Evolutionary conservation across 495 filamentous ascomycete genomes (phyloP), one percentile per base, ranked within the genome.

Genomic region (Chlorociboria aeruginascens): DNA sequence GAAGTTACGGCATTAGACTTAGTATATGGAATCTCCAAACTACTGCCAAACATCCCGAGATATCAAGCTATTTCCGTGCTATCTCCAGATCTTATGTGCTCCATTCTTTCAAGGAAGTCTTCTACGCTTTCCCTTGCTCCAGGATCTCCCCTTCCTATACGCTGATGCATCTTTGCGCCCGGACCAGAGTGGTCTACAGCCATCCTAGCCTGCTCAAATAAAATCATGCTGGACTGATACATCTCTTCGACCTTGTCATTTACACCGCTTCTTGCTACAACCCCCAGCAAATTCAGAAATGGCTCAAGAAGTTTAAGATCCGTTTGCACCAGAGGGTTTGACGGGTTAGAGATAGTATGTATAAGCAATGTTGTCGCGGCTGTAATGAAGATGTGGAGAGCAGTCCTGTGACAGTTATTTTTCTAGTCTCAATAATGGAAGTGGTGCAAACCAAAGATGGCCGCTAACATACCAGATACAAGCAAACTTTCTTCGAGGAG

Each of bases 331-430:
- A 85, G 81, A 2, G 79, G 73, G 60, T 96, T 89, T 48, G 83
- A 80, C 0, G 92, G 90, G 52, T 96, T 95, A 57, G 96, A 89
- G 2, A 98, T 69, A 44, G 95, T 89, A 59, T 97, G 90, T 45
- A 85, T 87, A 58, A 98, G 97, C 11, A 98, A 70, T 0, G 89
- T 96, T 3, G 95, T 86, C 6, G 95, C 73, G 8, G 92, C 85
- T 3, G 90, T 95, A 14, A 98, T 87, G 7, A 93, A 93, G 64
- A 92, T 96, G 66, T 98, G 96, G 39, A 98, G 71, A 56, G 95
- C 86, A 54, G 95, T 74, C 89, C 89, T 94, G 45, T 38, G 41
- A 32, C 33, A 1, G 33, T 46, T 46, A 36, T 12, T 14, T 3
- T 36, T 6, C 4, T 4, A 20, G 35, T 45, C 56, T 58, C 66